Base-by-base conservation (phyloP, 257 asterid species). In the Salvia rosmarinus region DNA sequence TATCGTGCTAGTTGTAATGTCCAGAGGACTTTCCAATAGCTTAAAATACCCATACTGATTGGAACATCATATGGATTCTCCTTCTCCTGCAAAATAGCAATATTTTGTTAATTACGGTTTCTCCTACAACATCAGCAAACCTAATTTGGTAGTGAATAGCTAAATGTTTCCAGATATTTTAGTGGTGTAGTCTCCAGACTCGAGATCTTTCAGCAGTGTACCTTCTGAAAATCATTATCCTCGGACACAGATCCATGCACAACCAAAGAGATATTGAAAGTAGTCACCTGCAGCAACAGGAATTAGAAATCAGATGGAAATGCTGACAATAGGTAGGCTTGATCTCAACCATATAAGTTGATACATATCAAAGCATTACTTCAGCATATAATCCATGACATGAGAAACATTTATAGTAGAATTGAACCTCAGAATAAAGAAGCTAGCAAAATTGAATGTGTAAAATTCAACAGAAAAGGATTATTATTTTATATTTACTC, bases 211-310 rank as follows among this genome's bases (percentile, higher is more conserved):
- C 23, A 67, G 77, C 51, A 32, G 37, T 17, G 74, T 86, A 89
- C 99, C 95, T 91, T 91, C 82, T 81, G 90, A 80, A 76, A 89
- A 79, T 93, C 97, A 75, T 74, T 81, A 74, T 89, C 95, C 83
- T 91, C 96, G 0, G 98, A 89, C 44, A 87, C 90, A 64, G 94
- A 85, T 71, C 98, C 96, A 49, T 88, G 95, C 70, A 91, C 96
- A 76, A 91, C 94, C 84, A 91, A 80, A 54, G 96, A 91, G 69
- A 89, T 89, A 75, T 91, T 88, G 74, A 91, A 91, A 60, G 98
- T 91, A 21, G 94, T 89, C 75, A 91, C 77, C 98, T 91, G 86
- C 88, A 83, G 79, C 70, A 79, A 57, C 32, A 77, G 32, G 62
- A 64, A 62, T 42, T 54, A 67, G 39, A 67, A 23, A 67, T 66